phyloP scores from a whole-genome alignment of 1,284 basidiomycete genomes.

The Rhodotorula sp. region DNA sequence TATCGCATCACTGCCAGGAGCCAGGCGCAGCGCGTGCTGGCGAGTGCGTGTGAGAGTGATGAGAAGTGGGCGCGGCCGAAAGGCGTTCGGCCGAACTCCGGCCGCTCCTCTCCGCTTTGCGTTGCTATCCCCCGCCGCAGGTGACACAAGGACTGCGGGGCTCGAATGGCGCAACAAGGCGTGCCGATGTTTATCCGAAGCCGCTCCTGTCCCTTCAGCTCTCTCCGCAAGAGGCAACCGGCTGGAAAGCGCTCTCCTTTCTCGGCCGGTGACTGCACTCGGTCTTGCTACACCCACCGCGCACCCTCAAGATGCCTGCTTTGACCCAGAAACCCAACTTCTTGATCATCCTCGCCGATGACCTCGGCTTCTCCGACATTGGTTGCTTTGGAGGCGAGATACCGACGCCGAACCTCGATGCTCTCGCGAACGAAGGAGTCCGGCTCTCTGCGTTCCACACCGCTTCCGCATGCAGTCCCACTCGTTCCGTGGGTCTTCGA shows the following conservation, averaged over 20 bases:
- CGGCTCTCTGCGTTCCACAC: conserved; percentile 2
- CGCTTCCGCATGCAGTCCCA: not conserved
- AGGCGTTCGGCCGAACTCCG: not conserved
- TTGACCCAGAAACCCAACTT: conserved; percentile 1
- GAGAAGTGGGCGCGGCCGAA: not conserved
- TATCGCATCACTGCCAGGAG: not conserved
- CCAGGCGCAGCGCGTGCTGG: not conserved
- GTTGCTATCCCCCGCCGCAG: no score
- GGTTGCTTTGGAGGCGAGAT: not conserved
- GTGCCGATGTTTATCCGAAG: no score
- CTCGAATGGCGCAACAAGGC: no score
- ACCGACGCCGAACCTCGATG: conserved; percentile 2
- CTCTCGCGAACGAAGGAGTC: conserved; percentile 1
- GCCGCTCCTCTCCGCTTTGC: not conserved
- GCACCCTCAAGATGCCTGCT: not conserved
- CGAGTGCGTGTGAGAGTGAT: not conserved
- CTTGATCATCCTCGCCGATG: conserved; percentile 4
- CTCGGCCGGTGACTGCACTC: no score
- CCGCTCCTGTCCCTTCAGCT: no score
- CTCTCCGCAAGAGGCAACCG: no score
- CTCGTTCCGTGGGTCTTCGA: not conserved
- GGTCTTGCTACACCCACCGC: not conserved
- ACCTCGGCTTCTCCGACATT: conserved; percentile 5
- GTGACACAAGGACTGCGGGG: no score
- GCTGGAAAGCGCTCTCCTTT: not conserved